Conservation (phyloP, 2,329 filamentous ascomycete species). For the Penicillium sp. region DNA sequence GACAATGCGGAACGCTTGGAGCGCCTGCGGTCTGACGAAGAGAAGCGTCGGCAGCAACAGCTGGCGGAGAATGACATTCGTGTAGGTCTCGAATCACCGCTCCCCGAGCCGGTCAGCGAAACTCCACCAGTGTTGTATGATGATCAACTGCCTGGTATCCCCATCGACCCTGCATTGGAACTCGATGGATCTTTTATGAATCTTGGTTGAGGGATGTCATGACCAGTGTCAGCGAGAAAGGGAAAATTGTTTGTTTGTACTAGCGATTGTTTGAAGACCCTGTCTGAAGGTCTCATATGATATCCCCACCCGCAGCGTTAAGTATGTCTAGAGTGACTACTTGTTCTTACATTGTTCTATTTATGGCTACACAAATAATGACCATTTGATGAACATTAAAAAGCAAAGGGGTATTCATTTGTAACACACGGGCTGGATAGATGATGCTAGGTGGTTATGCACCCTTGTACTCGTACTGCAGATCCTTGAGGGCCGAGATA, state of each 20-base stretch:
- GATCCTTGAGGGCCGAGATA: constrained; percentile 43
- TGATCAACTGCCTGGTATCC: constrained; percentile 40
- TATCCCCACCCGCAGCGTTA: constrained; percentile 13
- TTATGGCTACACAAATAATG: neutral
- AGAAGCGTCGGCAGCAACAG: constrained; percentile 55
- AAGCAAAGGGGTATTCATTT: neutral
- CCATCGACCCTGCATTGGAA: constrained; percentile 52
- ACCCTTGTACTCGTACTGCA: constrained; percentile 52
- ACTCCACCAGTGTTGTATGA: neutral
- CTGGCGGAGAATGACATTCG: constrained; percentile 53
- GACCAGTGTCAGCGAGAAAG: neutral
- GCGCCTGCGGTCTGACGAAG: constrained; percentile 60
- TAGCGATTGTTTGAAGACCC: neutral
- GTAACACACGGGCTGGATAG: neutral
- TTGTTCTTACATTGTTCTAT: neutral
- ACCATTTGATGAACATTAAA: neutral
- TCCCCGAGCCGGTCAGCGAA: neutral
- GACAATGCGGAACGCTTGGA: constrained; percentile 56
- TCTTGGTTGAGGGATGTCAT: neutral
- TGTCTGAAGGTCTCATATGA: constrained; percentile 13
- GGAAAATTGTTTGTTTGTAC: neutral
- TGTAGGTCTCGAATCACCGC: constrained; percentile 35
- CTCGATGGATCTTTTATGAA: constrained; percentile 28
- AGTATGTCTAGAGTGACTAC: constrained; percentile 1
- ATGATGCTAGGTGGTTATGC: constrained; percentile 36